Evolutionary conservation across 179 eudicot species (phyloP).

Genomic region (Pouteria campechiana): DNA sequence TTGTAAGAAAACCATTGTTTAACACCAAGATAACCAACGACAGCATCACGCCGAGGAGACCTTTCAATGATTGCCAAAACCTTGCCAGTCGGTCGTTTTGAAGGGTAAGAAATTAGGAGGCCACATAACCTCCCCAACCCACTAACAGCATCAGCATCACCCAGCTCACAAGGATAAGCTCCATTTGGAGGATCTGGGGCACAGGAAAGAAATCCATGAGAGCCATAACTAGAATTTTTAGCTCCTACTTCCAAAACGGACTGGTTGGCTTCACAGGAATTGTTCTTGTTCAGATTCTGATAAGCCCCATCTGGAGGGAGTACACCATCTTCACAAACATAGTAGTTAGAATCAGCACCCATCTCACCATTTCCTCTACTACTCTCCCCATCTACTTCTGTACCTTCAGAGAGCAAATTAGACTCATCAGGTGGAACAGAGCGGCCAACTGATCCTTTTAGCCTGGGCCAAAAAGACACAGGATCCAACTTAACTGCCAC

Average conservation of each 20-base stretch:
- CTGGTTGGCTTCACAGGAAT: slow-evolving; percentile 10
- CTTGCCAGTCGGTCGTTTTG: slow-evolving; percentile 77
- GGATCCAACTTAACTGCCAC: slow-evolving; percentile 76
- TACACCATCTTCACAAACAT: slow-evolving; percentile 6
- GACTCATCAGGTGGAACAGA: slow-evolving; percentile 14
- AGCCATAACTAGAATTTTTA: slow-evolving; percentile 6
- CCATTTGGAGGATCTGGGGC: slow-evolving; percentile 10
- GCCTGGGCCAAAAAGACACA: slow-evolving; percentile 56
- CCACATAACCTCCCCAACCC: slow-evolving; percentile 45
- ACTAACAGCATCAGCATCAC: slow-evolving; percentile 13
- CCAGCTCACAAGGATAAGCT: slow-evolving; percentile 13
- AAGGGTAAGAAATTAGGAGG: slow-evolving; percentile 34
- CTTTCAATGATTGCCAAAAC: slow-evolving; percentile 65
- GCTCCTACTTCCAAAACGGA: slow-evolving; percentile 10
- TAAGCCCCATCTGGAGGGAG: slow-evolving; percentile 12
- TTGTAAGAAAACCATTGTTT: slow-evolving; percentile 35
- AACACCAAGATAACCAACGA: slow-evolving; percentile 65
- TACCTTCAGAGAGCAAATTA: slow-evolving; percentile 10
- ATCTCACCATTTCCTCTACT: slow-evolving; percentile 38
- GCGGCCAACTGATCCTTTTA: slow-evolving; percentile 57
- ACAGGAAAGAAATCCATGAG: slow-evolving; percentile 12
- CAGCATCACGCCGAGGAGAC: slow-evolving; percentile 47
- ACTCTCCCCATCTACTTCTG: slow-evolving; percentile 11
- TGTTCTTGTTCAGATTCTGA: slow-evolving; percentile 2
- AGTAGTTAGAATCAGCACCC: slow-evolving; percentile 10